These are phyloP conservation scores for Starmerella vitae DNA, from an alignment of 805 yeast genomes.

Conservation along the genomic window DNA sequence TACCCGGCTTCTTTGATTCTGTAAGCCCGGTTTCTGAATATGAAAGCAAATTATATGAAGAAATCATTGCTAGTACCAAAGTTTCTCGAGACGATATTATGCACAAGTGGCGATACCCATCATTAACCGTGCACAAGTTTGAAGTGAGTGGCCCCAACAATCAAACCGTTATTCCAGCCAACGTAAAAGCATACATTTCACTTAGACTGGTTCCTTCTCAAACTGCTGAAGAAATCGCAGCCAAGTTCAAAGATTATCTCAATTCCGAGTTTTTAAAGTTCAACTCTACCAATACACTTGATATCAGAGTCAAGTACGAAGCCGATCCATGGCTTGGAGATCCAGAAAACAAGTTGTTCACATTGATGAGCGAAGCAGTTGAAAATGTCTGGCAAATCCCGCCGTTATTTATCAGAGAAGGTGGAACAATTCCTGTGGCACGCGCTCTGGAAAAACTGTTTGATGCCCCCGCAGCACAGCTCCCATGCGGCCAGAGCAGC, in stretches of 20 bases:
- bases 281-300: constrained; percentile 47
- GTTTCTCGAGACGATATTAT: constrained; percentile 38
- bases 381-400: constrained; percentile 60
- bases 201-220: constrained; percentile 86
- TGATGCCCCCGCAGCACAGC: constrained; percentile 81
- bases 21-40: constrained; percentile 42
- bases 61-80: constrained; percentile 36
- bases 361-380: constrained; percentile 49
- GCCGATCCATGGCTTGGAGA: constrained; percentile 97
- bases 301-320: constrained; percentile 54
- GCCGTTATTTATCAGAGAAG: constrained; percentile 83
- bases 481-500: constrained; percentile 91
- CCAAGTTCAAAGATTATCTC: constrained; percentile 37
- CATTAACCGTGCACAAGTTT: constrained; percentile 72
- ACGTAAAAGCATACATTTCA: constrained; percentile 63
- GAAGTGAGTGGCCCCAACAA: constrained; percentile 83
- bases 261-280: constrained; percentile 36
- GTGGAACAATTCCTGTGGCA: constrained; percentile 90
- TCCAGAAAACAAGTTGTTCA: constrained; percentile 58
- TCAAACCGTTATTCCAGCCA: constrained; percentile 76
- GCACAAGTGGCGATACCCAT: constrained; percentile 81
- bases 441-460: constrained; percentile 71
- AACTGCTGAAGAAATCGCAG: constrained; percentile 45
- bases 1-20: constrained; percentile 63
- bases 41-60: constrained; percentile 50